Percentiles rank a stretch among this genome's conserved stretches.
phyloP scores from a whole-genome alignment of 257 asterid genomes.

The Hygrophila difformis region DNA sequence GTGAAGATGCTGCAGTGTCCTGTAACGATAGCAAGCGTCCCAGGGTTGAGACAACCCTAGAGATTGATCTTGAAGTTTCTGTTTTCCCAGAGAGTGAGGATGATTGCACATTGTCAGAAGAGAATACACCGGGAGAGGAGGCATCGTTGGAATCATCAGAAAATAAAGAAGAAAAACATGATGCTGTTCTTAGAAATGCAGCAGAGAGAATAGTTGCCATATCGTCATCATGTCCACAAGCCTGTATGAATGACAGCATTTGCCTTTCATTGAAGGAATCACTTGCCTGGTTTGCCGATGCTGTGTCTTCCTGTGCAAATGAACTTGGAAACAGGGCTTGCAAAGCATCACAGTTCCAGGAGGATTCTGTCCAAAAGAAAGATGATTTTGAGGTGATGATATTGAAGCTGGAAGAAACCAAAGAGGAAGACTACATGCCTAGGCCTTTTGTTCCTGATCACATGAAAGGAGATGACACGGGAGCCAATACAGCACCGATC shows the following conservation, averaged over 20 bases:
- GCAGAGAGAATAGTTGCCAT: constrained; percentile 36
- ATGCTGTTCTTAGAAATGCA: constrained; percentile 30
- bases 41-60: constrained; percentile 14
- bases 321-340: constrained; percentile 21
- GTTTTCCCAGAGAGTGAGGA: constrained; percentile 27
- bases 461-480: constrained; percentile 30
- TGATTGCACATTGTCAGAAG: constrained; percentile 16
- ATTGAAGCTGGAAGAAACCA: constrained; percentile 48
- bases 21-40: constrained; percentile 12
- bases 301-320: constrained; percentile 14
- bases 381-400: constrained; percentile 78
- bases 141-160: constrained; percentile 6
- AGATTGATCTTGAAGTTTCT: constrained; percentile 44
- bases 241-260: constrained; percentile 4
- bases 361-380: constrained; percentile 24
- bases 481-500: constrained; percentile 17
- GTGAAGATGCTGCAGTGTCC: constrained; percentile 23
- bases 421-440: constrained; percentile 25
- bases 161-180: constrained; percentile 17
- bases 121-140: constrained; percentile 12
- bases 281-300: constrained; percentile 30
- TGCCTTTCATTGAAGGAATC: constrained; percentile 8
- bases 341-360: too few relatives aligned
- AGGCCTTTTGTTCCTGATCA: constrained; percentile 35
- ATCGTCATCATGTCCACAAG: constrained; percentile 21